Evolutionary conservation across 345 rosid species (phyloP), one percentile per base, ranked within the genome.

Genomic region (Lenwebbia sp.): DNA sequence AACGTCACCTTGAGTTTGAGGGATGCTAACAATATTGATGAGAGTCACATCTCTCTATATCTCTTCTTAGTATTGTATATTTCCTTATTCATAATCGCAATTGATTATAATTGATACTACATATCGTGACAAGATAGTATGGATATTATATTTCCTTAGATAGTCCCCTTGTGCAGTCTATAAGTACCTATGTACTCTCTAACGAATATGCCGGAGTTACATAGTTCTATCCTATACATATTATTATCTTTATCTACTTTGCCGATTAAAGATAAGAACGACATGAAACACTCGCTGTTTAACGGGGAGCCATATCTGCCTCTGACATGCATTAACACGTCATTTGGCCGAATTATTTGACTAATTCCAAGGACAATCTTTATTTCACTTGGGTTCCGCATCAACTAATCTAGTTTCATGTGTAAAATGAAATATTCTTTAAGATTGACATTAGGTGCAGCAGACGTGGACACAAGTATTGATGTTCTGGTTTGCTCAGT

Each of bases 111-210:
- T n/a, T 14, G 28, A 58, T 58, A 5, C 70, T n/a, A 28, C 14
- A 60, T 21, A 28, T 6, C 1, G 3, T 4, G 22, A 60, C 6
- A 62, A 37, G 22, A 30, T 0, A 2, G 41, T 6, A 62, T 7
- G 11, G 41, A 62, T 62, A 28, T 6, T 62, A 2, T 0, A 9
- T 30, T 62, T 14, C 75, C 74, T 30, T 62, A 28, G 4, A 28
- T 28, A 60, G 74, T 60, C 37, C 21, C 40, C 19, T 60, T 28
- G 21, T 28, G 30, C 40, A 2, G 74, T 60, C 37, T 0, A 60
- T 28, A 60, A 60, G 8, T 4, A 28, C 74, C 21, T 60, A 6
- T 60, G 74, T 28, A 13, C 40, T 13, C 19, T 1, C 10, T 60
- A 60, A 17, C 3, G 5, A 58, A 58, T 15, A 60, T 60, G 13